A percentile compares a stretch with the other conserved stretches of the same genome.
These are phyloP conservation scores for Blastocystis sp. DNA, from an alignment of 352 stramenopile genomes.

Conservation along the genomic window DNA sequence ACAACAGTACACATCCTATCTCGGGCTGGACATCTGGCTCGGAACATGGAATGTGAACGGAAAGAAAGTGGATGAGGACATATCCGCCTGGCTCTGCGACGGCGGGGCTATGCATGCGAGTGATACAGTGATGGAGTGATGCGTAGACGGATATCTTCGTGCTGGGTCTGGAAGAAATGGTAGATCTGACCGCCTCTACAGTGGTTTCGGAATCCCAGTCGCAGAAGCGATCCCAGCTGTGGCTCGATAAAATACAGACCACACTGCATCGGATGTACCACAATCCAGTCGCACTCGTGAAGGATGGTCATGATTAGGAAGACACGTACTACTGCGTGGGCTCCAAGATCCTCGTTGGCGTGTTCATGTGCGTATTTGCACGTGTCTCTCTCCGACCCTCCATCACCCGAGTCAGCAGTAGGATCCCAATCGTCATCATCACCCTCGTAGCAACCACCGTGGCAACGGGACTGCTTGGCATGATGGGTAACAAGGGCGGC, in stretches of 20 bases:
- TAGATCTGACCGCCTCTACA: conserved; percentile 98
- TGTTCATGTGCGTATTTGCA: conserved; percentile 94
- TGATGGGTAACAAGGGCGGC: conserved; percentile 99
- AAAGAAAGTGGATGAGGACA: conserved; percentile 88
- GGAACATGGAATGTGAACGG: conserved; percentile 99
- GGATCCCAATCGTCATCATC: neutral
- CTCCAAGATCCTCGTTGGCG: conserved; percentile 92
- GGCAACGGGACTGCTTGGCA: conserved; percentile 95
- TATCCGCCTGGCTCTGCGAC: conserved; percentile 81
- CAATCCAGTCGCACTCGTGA: neutral
- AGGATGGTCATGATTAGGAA: conserved; percentile 41
- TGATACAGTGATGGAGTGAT: conserved; percentile 50
- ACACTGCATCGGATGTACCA: conserved; percentile 84
- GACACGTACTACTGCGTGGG: conserved; percentile 81
- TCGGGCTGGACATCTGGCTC: conserved; percentile 79
- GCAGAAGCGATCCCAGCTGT: conserved; percentile 85
- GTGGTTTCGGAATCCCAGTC: conserved; percentile 95
- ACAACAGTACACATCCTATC: conserved; percentile 52
- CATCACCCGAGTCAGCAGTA: conserved; percentile 75
- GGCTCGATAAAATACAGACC: conserved; percentile 86
- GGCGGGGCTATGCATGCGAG: conserved; percentile 70
- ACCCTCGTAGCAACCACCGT: conserved; percentile 87
- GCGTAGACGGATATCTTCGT: conserved; percentile 82
- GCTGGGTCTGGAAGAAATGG: conserved; percentile 97
- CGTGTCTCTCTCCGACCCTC: conserved; percentile 77